Evolutionary conservation across 495 filamentous ascomycete species (phyloP).

Genomic region (Hypoxylon rickii): DNA sequence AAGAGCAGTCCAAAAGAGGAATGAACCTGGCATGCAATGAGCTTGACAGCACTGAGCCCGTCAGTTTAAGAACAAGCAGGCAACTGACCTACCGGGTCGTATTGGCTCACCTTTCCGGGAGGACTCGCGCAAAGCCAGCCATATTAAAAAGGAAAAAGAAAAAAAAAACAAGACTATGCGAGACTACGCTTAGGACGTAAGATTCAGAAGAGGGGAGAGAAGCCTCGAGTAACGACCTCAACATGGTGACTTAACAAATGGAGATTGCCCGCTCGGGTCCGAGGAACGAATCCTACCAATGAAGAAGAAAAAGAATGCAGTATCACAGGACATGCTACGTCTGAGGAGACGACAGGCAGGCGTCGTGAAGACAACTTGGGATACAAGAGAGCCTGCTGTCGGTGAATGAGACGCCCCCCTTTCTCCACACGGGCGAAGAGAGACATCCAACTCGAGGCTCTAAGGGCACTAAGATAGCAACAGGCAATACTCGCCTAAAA

Average conservation of each 20-base stretch:
- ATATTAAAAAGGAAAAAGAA: neutral
- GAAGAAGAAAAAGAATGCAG: conserved; percentile 13
- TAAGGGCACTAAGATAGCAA: conserved; percentile 26
- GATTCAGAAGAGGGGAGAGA: conserved; percentile 1
- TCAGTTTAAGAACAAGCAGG: neutral
- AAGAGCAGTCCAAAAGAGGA: conserved; percentile 1
- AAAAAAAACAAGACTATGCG: conserved; percentile 7
- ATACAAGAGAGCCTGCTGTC: conserved; percentile 19
- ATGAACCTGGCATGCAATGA: neutral
- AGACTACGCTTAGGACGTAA: conserved; percentile 1
- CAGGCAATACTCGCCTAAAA: conserved; percentile 36
- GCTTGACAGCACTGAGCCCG: conserved; percentile 1
- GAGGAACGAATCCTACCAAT: conserved; percentile 6
- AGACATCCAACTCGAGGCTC: conserved; percentile 32
- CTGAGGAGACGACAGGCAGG: conserved; percentile 18
- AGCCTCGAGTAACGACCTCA: conserved; percentile 5
- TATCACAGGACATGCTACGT: conserved; percentile 25
- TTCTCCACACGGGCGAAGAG: conserved; percentile 31
- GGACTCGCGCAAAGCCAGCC: neutral
- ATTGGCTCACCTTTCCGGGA: conserved; percentile 1
- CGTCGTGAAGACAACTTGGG: conserved; percentile 24
- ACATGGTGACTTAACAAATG: conserved; percentile 8
- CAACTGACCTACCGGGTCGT: neutral
- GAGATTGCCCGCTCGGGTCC: conserved; percentile 5
- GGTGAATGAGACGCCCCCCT: conserved; percentile 24